Evolutionary conservation across 768 basidiomycete species (phyloP), one percentile per base, ranked within the genome.

Genomic region (Hortiboletus campestris): DNA sequence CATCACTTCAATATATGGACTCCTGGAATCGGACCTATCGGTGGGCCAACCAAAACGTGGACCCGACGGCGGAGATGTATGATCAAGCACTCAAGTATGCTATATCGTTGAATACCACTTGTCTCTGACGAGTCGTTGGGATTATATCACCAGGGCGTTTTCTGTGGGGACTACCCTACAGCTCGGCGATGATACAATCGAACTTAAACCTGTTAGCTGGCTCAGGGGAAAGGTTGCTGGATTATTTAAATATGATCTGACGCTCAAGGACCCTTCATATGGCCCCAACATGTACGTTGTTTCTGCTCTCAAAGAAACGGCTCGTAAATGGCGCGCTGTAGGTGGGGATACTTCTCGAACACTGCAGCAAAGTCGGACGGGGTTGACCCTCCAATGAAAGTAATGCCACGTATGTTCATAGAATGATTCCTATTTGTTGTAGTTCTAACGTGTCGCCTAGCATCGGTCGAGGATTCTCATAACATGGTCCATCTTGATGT

Each of bases 301-400:
- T 46, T 25, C 3, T 4, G 3, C 2, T 16, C 6, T 7, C 0
- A 12, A 14, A 28, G 22, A 38, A 22, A 6, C 6, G 4, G 25
- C 36, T 46, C 12, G 38, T 32, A 14, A 20, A 19, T 8, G 1
- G 14, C 11, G 0, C 34, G 11, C 8, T 42, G 42, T 40, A 62
- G 61, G 61, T 62, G 61, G 61, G 61, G 46, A 34, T 59, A 62
- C 41, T 62, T 62, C 39, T 63, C 60, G 5, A 57, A 29, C 46
- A 31, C 4, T 10, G 52, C 12, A n/a, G 41, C 59, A 17, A 4
- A 25, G 1, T 17, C 12, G 0, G n/a, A 9, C 3, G 22, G 38
- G 9, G 38, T 62, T 8, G 46, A 47, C 3, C 14, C 42, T 43
- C 56, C 61, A 19, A 51, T 55, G 49, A 2, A 4, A 2, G 0